A percentile compares a stretch with the other conserved stretches of the same genome.
Conservation (phyloP, 176 grass and related monocot species). For the Musa itinerans region DNA sequence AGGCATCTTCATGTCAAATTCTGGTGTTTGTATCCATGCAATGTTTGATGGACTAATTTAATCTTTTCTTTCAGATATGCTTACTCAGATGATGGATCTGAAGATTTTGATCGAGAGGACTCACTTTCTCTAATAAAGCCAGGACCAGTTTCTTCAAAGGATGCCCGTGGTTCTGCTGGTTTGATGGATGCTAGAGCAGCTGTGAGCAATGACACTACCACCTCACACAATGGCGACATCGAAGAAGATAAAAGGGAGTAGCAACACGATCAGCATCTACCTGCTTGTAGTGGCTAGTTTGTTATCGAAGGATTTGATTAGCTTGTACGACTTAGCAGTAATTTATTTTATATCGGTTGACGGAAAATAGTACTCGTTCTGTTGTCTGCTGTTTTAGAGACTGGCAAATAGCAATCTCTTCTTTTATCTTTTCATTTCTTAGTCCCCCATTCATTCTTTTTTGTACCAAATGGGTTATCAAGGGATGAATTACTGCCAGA, state of each 20-base stretch:
- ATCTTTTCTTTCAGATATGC: conserved; percentile 27
- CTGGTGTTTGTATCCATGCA: too few species aligned
- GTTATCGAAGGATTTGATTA: not conserved
- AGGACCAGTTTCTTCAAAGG: conserved; percentile 57
- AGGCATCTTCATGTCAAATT: too few species aligned
- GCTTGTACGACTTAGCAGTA: not conserved
- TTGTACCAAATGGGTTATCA: not conserved
- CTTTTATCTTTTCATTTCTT: not conserved
- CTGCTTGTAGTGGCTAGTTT: not conserved
- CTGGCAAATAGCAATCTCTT: not conserved
- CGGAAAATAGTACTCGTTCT: not conserved
- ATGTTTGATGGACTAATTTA: too few species aligned
- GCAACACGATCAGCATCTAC: not conserved
- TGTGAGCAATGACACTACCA: conserved; percentile 10
- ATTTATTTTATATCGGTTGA: not conserved
- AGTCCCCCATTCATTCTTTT: not conserved
- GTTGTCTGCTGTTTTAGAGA: not conserved
- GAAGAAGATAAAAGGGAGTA: conserved; percentile 97
- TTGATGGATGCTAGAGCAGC: conserved; percentile 42
- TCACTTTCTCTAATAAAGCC: conserved; percentile 79
- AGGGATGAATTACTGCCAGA: not conserved
- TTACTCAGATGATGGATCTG: conserved; percentile 63
- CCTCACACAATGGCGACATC: conserved; percentile 41
- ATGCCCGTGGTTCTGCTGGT: conserved; percentile 35
- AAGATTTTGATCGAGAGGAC: conserved; percentile 78